A percentile compares a stretch with the other conserved stretches of the same genome.
Conservation (phyloP, 2,329 filamentous ascomycete species). For the Ophiostoma angusticollis region DNA sequence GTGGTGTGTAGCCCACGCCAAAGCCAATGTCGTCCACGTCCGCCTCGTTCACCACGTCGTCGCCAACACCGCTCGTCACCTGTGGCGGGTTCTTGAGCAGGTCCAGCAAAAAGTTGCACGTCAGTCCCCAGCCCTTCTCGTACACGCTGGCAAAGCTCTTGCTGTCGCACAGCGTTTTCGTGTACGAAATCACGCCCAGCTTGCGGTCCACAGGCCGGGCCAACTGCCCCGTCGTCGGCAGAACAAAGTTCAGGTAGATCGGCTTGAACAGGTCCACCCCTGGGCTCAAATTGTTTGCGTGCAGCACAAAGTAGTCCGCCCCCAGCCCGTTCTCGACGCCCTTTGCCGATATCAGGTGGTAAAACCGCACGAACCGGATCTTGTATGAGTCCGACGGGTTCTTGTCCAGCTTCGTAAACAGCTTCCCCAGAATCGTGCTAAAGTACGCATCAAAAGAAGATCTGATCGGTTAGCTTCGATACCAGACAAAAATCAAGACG, state of each 20-base stretch:
- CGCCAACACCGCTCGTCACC: slow-evolving; percentile 49
- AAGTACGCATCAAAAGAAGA: slow-evolving; percentile 62
- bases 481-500: neutral
- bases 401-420: slow-evolving; percentile 66
- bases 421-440: slow-evolving; percentile 62
- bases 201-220: slow-evolving; percentile 83
- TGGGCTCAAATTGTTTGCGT: slow-evolving; percentile 69
- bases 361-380: slow-evolving; percentile 82
- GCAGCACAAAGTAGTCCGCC: slow-evolving; percentile 78
- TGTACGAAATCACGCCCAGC: slow-evolving; percentile 81
- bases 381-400: slow-evolving; percentile 64
- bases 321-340: slow-evolving; percentile 67
- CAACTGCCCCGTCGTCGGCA: slow-evolving; percentile 80
- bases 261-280: slow-evolving; percentile 56
- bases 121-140: slow-evolving; percentile 81
- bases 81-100: slow-evolving; percentile 76
- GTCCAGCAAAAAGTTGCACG: slow-evolving; percentile 78
- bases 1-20: slow-evolving; percentile 82
- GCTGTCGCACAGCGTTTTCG: slow-evolving; percentile 82
- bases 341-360: slow-evolving; percentile 74
- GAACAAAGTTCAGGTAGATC: slow-evolving; percentile 76
- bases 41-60: slow-evolving; percentile 70
- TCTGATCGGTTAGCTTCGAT: too few species aligned
- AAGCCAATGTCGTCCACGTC: slow-evolving; percentile 94
- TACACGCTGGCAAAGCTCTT: slow-evolving; percentile 70